phyloP scores from a whole-genome alignment of 164 flowering plant species.

The Aristolochia fimbriata region DNA sequence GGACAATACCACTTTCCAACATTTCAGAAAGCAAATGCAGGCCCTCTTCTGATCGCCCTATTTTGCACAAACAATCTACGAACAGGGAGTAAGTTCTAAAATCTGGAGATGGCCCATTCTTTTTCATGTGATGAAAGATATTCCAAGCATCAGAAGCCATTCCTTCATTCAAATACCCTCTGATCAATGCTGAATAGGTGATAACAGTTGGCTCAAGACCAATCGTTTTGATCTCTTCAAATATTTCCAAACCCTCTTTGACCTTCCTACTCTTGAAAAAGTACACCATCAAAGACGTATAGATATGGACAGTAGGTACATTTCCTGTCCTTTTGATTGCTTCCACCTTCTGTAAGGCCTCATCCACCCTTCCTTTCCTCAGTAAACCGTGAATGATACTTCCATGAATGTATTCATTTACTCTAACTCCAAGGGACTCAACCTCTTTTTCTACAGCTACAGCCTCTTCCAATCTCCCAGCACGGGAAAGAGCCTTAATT shows the following conservation, averaged over 20 bases:
- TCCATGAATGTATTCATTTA: conserved; percentile 49
- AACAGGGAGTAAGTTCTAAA: conserved; percentile 70
- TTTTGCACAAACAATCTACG: conserved; percentile 51
- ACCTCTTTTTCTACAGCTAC: conserved; percentile 28
- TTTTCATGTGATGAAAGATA: conserved; percentile 38
- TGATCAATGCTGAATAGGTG: conserved; percentile 63
- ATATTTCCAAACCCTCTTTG: conserved; percentile 40
- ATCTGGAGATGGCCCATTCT: conserved; percentile 75
- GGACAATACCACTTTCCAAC: conserved; percentile 50
- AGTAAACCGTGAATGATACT: conserved; percentile 71
- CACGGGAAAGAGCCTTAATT: conserved; percentile 66
- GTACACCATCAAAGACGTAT: conserved; percentile 60
- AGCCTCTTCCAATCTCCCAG: conserved; percentile 65
- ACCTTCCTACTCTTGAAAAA: conserved; percentile 50
- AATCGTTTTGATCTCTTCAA: conserved; percentile 41
- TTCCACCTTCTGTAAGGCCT: conserved; percentile 58
- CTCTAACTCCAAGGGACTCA: conserved; percentile 20
- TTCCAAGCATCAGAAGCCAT: conserved; percentile 58
- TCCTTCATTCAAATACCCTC: conserved; percentile 52
- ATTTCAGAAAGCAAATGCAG: conserved; percentile 60
- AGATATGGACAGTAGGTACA: conserved; percentile 63
- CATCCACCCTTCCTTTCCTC: conserved; percentile 34
- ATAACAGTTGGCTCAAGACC: conserved; percentile 62
- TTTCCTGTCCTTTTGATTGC: conserved; percentile 49
- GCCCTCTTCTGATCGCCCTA: conserved; percentile 69